Evolutionary conservation across 177 flowering plant species (phyloP).

Genomic region (Vitis hybrid): DNA sequence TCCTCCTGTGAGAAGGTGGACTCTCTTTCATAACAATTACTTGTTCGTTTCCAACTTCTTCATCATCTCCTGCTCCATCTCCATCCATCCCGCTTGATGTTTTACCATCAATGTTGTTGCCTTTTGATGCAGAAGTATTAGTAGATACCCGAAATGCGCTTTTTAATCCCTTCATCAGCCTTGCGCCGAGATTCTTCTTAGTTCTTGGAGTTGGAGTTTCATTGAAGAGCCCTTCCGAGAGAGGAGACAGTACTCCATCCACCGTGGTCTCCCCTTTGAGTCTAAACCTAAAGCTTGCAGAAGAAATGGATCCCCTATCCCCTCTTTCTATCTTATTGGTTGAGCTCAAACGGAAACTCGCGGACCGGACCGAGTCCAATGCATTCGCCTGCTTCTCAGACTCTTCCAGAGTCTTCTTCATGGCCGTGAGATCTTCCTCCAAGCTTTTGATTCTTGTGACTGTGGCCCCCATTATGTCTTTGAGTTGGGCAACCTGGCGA

Average conservation of each 20-base stretch:
- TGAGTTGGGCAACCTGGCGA: constrained; percentile 56
- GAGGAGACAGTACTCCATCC: not conserved
- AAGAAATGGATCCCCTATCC: constrained; percentile 46
- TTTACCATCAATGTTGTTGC: constrained; percentile 3
- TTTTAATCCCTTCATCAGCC: constrained; percentile 60
- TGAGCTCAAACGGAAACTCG: constrained; percentile 54
- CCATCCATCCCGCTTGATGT: constrained; percentile 7
- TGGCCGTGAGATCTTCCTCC: constrained; percentile 56
- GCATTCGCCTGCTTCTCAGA: constrained; percentile 18
- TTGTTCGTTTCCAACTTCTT: not conserved
- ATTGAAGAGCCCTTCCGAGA: constrained; percentile 9
- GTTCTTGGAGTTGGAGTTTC: constrained; percentile 1
- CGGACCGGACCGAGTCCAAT: constrained; percentile 31
- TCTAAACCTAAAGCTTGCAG: constrained; percentile 17
- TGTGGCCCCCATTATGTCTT: constrained; percentile 58
- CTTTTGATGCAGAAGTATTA: constrained; percentile 11
- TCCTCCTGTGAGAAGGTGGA: too few relatives aligned
- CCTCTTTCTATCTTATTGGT: constrained; percentile 37
- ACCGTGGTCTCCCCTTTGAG: not conserved
- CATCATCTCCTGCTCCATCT: not conserved
- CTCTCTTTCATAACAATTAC: too few relatives aligned
- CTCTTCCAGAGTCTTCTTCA: constrained; percentile 50
- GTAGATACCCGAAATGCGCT: constrained; percentile 42
- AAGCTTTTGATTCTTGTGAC: constrained; percentile 52
- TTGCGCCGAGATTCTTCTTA: constrained; percentile 34